Conservation (phyloP, 805 yeast species). For the Yamadazyma olivae region DNA sequence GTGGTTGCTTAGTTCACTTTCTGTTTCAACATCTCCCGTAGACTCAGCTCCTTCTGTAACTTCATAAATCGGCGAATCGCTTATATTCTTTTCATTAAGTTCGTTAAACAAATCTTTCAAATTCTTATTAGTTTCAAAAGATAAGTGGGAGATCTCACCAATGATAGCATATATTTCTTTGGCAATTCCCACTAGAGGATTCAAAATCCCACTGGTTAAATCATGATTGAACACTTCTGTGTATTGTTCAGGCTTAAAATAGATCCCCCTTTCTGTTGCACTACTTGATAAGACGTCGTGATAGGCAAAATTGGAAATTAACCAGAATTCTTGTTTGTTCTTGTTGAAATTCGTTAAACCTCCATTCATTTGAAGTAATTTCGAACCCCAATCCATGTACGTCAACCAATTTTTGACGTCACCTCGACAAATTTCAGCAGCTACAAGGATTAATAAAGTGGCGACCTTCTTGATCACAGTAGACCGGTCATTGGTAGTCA, state of each 20-base stretch:
- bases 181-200: constrained; percentile 72
- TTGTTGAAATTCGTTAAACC: constrained; percentile 54
- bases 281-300: constrained; percentile 73
- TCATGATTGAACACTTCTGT: constrained; percentile 44
- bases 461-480: constrained; percentile 51
- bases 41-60: not conserved
- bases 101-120: constrained; percentile 6
- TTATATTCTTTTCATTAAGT: constrained; percentile 10
- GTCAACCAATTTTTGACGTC: constrained; percentile 76
- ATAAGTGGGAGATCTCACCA: constrained; percentile 65
- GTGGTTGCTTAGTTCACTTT: constrained; percentile 21
- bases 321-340: constrained; percentile 64
- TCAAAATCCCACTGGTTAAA: constrained; percentile 44
- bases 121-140: constrained; percentile 46
- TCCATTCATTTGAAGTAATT: constrained; percentile 57
- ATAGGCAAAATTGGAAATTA: constrained; percentile 74
- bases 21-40: constrained; percentile 2
- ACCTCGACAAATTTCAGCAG: constrained; percentile 82
- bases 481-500: constrained; percentile 24
- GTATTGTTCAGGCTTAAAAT: constrained; percentile 62
- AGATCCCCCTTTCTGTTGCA: constrained; percentile 57
- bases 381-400: constrained; percentile 63
- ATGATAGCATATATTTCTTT: constrained; percentile 63
- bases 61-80: constrained; percentile 12
- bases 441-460: constrained; percentile 62